A percentile compares a stretch with the other conserved stretches of the same genome.
These are phyloP conservation scores for Saccharomycopsis fermentans DNA, from an alignment of 805 yeast species.

Conservation along the genomic window DNA sequence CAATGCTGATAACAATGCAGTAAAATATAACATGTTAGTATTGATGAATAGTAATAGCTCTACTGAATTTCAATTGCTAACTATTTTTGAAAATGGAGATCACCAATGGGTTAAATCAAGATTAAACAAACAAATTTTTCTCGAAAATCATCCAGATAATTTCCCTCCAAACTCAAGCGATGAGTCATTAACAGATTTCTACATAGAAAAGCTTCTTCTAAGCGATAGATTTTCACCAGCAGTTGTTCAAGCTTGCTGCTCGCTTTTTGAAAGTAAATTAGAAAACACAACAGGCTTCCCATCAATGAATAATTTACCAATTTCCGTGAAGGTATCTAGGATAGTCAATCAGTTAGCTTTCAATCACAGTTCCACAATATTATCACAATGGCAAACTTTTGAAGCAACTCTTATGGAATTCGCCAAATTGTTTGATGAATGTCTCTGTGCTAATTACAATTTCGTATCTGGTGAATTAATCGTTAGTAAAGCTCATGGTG, in stretches of 20 bases:
- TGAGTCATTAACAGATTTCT: conserved; percentile 31
- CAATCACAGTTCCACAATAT: conserved; percentile 29
- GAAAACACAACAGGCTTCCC: conserved; percentile 15
- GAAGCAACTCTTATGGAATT: conserved; percentile 66
- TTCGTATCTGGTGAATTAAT: background rate
- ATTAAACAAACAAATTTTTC: conserved; percentile 16
- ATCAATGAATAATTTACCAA: conserved; percentile 21
- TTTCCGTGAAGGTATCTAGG: conserved; percentile 27
- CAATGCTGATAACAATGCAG: conserved; percentile 1
- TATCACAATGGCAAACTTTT: conserved; percentile 56
- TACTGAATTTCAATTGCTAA: conserved; percentile 33
- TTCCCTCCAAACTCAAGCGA: conserved; percentile 19
- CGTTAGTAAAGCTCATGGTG: conserved; percentile 27
- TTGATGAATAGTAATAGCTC: conserved; percentile 60
- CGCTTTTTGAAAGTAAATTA: conserved; percentile 40
- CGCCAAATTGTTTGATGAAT: conserved; percentile 29
- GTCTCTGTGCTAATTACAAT: conserved; percentile 37
- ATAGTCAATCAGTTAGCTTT: conserved; percentile 27
- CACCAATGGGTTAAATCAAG: conserved; percentile 21
- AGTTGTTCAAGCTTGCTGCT: conserved; percentile 42
- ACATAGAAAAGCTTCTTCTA: conserved; percentile 37
- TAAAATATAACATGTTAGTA: conserved; percentile 27
- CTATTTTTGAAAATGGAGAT: conserved; percentile 22
- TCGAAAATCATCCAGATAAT: conserved; percentile 24
- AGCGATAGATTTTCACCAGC: conserved; percentile 38